Evolutionary conservation across 176 grass and related monocot species (phyloP), one percentile per base, ranked within the genome.

Genomic region (Oryza australiensis): DNA sequence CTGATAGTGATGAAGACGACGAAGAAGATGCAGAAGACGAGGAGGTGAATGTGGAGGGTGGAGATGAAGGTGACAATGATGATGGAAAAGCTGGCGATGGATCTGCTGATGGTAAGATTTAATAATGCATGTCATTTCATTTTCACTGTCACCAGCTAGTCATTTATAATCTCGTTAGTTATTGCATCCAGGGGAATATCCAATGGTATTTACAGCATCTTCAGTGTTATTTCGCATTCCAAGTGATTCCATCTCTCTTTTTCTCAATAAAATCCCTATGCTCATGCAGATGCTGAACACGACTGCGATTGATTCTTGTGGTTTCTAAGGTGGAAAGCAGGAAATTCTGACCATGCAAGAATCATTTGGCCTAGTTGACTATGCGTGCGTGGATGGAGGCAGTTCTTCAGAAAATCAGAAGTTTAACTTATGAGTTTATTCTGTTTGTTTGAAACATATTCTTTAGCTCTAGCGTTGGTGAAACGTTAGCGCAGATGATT

Each of bases 31-130:
- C 48, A 13, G 69, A 90, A 2, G 81, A 83, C 0, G 83, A 76
- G 22, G 94, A 84, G 7, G 83, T 87, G 41, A 89, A 93, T 81
- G 87, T 86, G 57, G 79, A 85, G 37, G 86, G 64, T 82, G 72
- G 22, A 75, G 79, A 91, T 57, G 66, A 83, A 72, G 83, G 75
- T 42, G 83, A 71, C 72, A 78, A 88, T 35, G 77, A 79, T 57
- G 76, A 37, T 6, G 84, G 73, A 8, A 68, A 91, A 86, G 75
- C 84, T 64, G 77, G 64, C 23, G 72, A 86, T 69, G 91, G 84
- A 67, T 87, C 83, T 72, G 84, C 66, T 37, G 88, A 91, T 48
- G 81, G 88, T 90, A 86, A 68, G 68, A 46, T 82, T 86, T 67
- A 66, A 18, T 46, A 46, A 37, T 40, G 3, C 29, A 11, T 86